A percentile compares a stretch with the other conserved stretches of the same genome.
phyloP scores from a whole-genome alignment of 768 basidiomycete genomes.

The Rhizopogon salebrosus region DNA sequence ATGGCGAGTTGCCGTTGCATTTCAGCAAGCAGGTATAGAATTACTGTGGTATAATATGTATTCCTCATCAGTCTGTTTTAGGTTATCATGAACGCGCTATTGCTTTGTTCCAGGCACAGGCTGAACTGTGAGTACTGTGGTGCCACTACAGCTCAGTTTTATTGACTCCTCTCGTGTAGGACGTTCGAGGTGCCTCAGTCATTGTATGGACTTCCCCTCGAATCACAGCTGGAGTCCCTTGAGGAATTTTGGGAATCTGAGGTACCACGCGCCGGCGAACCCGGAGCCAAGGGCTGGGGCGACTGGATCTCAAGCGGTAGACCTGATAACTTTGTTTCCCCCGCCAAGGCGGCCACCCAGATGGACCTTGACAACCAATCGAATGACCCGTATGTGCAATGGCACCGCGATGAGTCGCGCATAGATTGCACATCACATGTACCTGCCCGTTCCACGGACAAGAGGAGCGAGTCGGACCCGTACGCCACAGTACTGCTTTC shows the following conservation, averaged over 20 bases:
- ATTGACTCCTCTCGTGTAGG: conserved; percentile 31
- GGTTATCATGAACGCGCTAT: conserved; percentile 71
- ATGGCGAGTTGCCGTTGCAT: conserved; percentile 63
- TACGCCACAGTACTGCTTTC: conserved; percentile 69
- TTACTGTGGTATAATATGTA: conserved; percentile 3
- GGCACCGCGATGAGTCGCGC: conserved; percentile 54
- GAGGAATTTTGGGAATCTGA: conserved; percentile 88
- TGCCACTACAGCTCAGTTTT: conserved; percentile 1
- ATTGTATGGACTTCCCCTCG: conserved; percentile 39
- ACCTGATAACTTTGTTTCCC: conserved; percentile 21
- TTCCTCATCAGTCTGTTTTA: conserved; percentile 20
- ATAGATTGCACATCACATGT: conserved; percentile 39
- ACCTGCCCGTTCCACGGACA: conserved; percentile 52
- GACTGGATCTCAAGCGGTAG: conserved; percentile 48
- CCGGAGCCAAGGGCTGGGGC: conserved; percentile 62
- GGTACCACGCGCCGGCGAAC: conserved; percentile 68
- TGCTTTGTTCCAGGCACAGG: conserved; percentile 79
- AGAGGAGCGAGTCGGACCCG: conserved; percentile 53
- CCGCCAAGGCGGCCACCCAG: conserved; percentile 1
- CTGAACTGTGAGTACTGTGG: conserved; percentile 58
- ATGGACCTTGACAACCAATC: conserved; percentile 20
- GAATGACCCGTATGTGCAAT: conserved; percentile 63
- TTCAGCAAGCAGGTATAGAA: conserved; percentile 61
- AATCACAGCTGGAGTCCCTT: conserved; percentile 48
- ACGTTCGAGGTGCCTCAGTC: conserved; percentile 50